Evolutionary conservation across 1,139 yeast genomes (phyloP).

Genomic region (Yamadazyma triangularis): DNA sequence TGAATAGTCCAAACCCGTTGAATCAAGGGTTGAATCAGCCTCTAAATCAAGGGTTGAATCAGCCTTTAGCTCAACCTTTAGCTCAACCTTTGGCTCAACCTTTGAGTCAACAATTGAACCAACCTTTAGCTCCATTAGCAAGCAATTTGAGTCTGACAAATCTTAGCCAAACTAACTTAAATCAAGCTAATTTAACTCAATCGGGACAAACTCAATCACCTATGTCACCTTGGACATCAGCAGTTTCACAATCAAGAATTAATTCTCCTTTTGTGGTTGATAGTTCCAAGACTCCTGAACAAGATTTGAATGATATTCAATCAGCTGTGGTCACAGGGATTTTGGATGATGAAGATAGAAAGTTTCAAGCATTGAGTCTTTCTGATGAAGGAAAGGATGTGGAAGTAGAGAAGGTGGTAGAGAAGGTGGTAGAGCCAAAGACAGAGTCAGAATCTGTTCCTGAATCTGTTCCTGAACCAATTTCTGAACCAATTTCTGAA

Average conservation of each 20-base stretch:
- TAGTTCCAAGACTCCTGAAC: no score
- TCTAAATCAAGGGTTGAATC: no score
- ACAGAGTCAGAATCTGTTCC: conserved; percentile 12
- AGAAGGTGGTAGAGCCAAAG: no score
- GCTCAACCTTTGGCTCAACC: no score
- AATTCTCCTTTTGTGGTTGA: conserved; percentile 35
- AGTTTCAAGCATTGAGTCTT: no score
- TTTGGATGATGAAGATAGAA: conserved; percentile 21
- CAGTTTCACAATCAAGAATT: conserved; percentile 34
- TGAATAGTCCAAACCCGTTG: no score
- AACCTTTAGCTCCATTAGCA: background rate
- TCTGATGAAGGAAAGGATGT: no score
- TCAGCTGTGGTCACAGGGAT: conserved; percentile 36
- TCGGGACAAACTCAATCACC: conserved; percentile 37
- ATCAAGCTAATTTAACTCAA: conserved; percentile 16
- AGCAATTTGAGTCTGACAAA: no score
- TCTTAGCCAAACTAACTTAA: conserved; percentile 20
- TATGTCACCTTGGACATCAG: conserved; percentile 40
- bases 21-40: no score
- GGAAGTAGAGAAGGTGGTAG: no score
- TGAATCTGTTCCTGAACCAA: conserved; percentile 1
- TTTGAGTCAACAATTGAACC: background rate
- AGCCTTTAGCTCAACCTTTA: no score
- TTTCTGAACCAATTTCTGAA: conserved; percentile 1
- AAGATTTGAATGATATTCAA: conserved; percentile 32